A percentile compares a stretch with the other conserved stretches of the same genome.
Conservation (phyloP, 345 rosid species). For the Triadica sebifera region DNA sequence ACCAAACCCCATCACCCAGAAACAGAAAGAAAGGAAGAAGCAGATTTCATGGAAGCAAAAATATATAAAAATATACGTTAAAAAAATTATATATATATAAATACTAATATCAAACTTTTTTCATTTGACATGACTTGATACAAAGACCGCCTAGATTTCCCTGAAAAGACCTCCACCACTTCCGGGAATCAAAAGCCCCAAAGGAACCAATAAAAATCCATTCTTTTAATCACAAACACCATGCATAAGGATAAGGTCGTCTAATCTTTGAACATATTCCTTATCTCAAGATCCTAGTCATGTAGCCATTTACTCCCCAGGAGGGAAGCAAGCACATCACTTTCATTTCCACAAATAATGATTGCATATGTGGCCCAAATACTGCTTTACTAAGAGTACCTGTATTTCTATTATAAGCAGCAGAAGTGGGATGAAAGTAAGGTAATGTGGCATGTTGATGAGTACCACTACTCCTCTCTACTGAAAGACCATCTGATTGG, state of each 20-base stretch:
- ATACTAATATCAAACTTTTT: too few relatives aligned
- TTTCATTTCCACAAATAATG: slow-evolving; percentile 17
- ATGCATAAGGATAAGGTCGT: background rate
- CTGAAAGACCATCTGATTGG: slow-evolving; percentile 39
- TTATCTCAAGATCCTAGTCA: background rate
- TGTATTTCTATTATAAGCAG: slow-evolving; percentile 38
- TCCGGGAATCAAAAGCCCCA: slow-evolving; percentile 16
- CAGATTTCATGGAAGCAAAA: too few relatives aligned
- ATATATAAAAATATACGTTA: too few relatives aligned
- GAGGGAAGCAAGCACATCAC: slow-evolving; percentile 6
- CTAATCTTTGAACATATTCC: background rate
- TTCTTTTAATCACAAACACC: background rate
- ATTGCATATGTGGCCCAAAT: background rate
- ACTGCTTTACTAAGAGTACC: slow-evolving; percentile 20
- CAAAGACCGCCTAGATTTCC: slow-evolving; percentile 12
- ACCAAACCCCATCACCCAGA: too few relatives aligned
- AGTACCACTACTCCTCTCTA: slow-evolving; percentile 12
- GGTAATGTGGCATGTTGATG: slow-evolving; percentile 36
- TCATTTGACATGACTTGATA: slow-evolving; percentile 36
- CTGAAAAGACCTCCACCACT: slow-evolving; percentile 35
- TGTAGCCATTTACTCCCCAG: too few relatives aligned
- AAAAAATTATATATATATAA: too few relatives aligned
- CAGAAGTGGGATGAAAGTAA: slow-evolving; percentile 40
- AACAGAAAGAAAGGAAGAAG: too few relatives aligned
- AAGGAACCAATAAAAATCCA: slow-evolving; percentile 6